Evolutionary conservation across 495 filamentous ascomycete species (phyloP).

Genomic region (Penicillium paxilli): DNA sequence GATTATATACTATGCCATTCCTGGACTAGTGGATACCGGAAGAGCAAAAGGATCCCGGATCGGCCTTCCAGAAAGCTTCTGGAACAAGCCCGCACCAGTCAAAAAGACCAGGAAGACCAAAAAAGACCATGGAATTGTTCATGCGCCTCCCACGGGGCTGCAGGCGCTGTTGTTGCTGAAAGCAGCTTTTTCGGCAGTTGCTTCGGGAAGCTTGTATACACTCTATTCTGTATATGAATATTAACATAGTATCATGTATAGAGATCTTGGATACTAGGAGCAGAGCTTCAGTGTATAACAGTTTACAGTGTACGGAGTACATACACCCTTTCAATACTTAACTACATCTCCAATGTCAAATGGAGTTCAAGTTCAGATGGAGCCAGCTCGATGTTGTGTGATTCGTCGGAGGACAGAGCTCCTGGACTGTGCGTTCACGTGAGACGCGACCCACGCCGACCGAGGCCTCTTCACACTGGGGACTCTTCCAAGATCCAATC

Average conservation of each 20-base stretch:
- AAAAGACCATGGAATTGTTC: constrained; percentile 15
- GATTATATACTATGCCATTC: background rate
- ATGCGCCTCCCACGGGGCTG: background rate
- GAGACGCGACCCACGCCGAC: constrained; percentile 14
- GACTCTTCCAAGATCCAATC: constrained; percentile 18
- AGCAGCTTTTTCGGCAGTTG: background rate
- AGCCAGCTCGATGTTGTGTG: background rate
- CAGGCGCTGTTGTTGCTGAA: background rate
- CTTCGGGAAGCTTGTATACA: background rate
- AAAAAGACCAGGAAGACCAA: too few species aligned
- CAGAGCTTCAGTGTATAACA: too few species aligned
- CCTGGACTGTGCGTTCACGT: constrained; percentile 20
- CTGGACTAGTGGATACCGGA: constrained; percentile 1
- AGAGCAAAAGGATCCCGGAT: constrained; percentile 15
- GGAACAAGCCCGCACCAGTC: constrained; percentile 10
- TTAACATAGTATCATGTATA: too few species aligned
- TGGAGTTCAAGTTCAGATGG: background rate
- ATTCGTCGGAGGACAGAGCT: constrained; percentile 34
- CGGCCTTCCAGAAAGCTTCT: constrained; percentile 30
- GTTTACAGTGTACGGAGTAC: background rate
- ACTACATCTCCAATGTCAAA: background rate
- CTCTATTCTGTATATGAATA: too few species aligned
- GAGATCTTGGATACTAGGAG: too few species aligned
- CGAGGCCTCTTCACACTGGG: too few species aligned
- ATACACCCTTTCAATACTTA: too few species aligned